Base-by-base conservation (phyloP, 2,329 filamentous ascomycete species). In the Diplodia intermedia region DNA sequence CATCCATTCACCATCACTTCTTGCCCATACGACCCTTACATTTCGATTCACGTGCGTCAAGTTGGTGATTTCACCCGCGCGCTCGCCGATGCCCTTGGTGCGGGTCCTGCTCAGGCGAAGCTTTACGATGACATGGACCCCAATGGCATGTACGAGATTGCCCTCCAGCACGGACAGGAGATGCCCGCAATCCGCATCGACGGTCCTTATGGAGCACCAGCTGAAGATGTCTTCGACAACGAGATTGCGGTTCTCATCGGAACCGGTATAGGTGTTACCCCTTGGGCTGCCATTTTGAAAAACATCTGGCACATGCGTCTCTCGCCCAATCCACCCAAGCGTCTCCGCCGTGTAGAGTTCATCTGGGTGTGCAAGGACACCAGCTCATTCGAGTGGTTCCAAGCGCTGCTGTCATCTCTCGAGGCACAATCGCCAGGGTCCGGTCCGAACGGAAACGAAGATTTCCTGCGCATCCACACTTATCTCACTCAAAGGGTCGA, bases 321-420 rank as follows among this genome's bases (percentile, higher is more conserved):
- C 71, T 88, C 90, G 18, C 94, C 94, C 8, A 95, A 97, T 82
- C 92, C 94, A 29, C 94, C 94, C 1, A 89, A 88, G 61, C 92
- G 94, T 76, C 89, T 99, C 56, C 91, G 93, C 69, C 91, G 95
- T 79, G 94, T 99, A 38, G 95, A 99, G 79, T 99, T 99, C 81
- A 96, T 99, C 83, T 99, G 95, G 95, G 90, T 98, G 63, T 97
- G 94, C 86, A 95, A 92, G 79, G 94, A 97, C 76, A 97, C 94
- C 0, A 91, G 88, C 40, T 97, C 94, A 0, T 99, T 99, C 76
- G 95, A 98, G 82, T 99, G 95, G 95, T 98, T 99, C 85, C 95
- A 99, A 79, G 93, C 91, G 1, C 88, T 99, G 0, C 87, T 99
- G 18, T 92, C 91, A 0, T 96, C 92, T 0, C 90, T 99, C 26